phyloP scores from a whole-genome alignment of 768 basidiomycete genomes.

The Podaxis sp. region DNA sequence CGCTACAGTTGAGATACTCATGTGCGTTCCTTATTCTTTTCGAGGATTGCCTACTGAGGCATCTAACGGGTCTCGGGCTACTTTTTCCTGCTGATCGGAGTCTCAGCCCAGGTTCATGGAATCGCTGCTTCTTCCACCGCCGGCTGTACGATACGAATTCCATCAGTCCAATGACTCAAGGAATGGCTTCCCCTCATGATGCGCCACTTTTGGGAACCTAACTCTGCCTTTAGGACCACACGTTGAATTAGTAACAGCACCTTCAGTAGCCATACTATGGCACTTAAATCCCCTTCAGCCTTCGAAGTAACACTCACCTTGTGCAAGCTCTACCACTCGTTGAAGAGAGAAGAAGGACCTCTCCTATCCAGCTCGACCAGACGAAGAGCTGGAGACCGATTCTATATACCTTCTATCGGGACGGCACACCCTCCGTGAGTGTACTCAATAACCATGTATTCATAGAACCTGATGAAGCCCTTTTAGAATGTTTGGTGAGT shows the following conservation, averaged over 20 bases:
- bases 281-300: not conserved
- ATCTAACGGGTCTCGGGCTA: not conserved
- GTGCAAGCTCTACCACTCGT: not conserved
- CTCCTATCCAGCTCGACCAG: not conserved
- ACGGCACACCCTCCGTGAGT: not conserved
- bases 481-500: not conserved
- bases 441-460: not conserved
- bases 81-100: not conserved
- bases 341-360: not conserved
- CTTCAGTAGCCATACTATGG: not conserved
- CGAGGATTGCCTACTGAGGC: not conserved
- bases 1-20: not conserved
- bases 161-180: too few species aligned
- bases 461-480: not conserved
- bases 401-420: not conserved
- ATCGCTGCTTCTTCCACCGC: not conserved
- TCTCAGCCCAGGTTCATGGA: not conserved
- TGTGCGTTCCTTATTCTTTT: not conserved
- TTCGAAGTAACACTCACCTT: not conserved
- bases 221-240: not conserved
- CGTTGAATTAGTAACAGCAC: not conserved
- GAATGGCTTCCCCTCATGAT: not conserved
- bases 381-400: not conserved
- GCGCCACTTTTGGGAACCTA: not conserved
- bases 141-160: not conserved